Evolutionary conservation across 805 yeast genomes (phyloP), one percentile per base, ranked within the genome.

Genomic region (Ogataea wickerhamii): DNA sequence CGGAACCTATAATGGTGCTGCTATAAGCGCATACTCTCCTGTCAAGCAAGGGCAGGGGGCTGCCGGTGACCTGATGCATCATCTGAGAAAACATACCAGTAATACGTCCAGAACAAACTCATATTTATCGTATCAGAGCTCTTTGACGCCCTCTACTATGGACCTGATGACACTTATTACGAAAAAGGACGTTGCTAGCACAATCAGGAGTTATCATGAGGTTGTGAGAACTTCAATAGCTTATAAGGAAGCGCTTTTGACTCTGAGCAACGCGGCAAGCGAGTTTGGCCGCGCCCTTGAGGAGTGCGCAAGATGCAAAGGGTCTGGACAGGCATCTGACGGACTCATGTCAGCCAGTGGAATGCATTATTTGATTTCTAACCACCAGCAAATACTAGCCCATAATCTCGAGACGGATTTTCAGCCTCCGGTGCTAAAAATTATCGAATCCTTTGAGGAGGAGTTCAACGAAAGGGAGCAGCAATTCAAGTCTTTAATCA

Each of bases 301-400:
- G 51, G 70, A 68, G 29, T 68, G 78, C 41, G 79, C 87, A 0
- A 65, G 73, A 36, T 69, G 78, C 45, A 78, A 78, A 53, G 87
- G 87, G 11, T 73, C 80, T 14, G 79, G 77, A 12, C 60, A 60
- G 18, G 68, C 76, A 1, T 72, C 80, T 2, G 82, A 82, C 47
- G 87, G 87, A 6, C 58, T 87, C 12, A 62, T 78, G 48, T 73
- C 78, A 34, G 84, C 89, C 2, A 81, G 87, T 28, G 95, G 95
- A 0, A 64, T 87, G 38, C 89, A 85, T 49, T 79, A 76, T 52
- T 67, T 87, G 29, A 73, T 85, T 14, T 79, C 91, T 0, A 86
- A 85, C 55, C 93, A 86, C 55, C 82, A 83, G 44, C 80, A 79
- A 44, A 76, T 87, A 11, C 66, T 87, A 47, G 72, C 87, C 12